Evolutionary conservation across 1,139 yeast genomes (phyloP), one percentile per base, ranked within the genome.

Genomic region (Debaryomycetaceae sp.): DNA sequence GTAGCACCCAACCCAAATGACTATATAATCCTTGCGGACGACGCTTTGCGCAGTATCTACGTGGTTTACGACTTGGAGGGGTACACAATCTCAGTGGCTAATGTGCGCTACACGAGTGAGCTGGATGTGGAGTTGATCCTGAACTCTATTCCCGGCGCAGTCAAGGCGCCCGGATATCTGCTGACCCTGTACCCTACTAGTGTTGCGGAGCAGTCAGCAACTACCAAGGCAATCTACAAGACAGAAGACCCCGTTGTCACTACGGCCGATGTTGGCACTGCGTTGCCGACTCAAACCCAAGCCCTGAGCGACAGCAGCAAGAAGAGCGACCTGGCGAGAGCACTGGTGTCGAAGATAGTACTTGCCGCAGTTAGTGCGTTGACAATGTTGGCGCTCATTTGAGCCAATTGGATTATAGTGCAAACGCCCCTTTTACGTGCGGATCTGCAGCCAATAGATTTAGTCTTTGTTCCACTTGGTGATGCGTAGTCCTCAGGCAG

Each of bases 1-100:
- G 9, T 10, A 8, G 23, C 18, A 14, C 9, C 12, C 4, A 13
- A 15, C 10, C 12, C 8, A 13, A 23, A 15, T 4, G 28, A 16
- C 27, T 27, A 8, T 16, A 40, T 59, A 23, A 46, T 61, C 31
- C 49, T 85, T 10, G 96, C 96, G 28, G 95, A 84, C 53, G 71
- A 79, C 19, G 78, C 85, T 56, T 58, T 88, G 45, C 69, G 85
- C 38, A 65, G 74, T 32, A 88, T 84, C 6, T 86, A 86, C 50
- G 74, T 79, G 34, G 95, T 85, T 26, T 85, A 73, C 45, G 93
- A 88, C 53, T 59, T 85, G 40, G 88, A 82, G 19, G 73, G 71
- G 40, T 56, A 61, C 33, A 75, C 78, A 46, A 63, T 86, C 18
- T 78, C 81, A 1, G 37, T 88, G 32, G 96, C 93, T 2, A 84